phyloP scores from a whole-genome alignment of 371 early-diverging fungal genomes.

The Mucor ambiguus region DNA sequence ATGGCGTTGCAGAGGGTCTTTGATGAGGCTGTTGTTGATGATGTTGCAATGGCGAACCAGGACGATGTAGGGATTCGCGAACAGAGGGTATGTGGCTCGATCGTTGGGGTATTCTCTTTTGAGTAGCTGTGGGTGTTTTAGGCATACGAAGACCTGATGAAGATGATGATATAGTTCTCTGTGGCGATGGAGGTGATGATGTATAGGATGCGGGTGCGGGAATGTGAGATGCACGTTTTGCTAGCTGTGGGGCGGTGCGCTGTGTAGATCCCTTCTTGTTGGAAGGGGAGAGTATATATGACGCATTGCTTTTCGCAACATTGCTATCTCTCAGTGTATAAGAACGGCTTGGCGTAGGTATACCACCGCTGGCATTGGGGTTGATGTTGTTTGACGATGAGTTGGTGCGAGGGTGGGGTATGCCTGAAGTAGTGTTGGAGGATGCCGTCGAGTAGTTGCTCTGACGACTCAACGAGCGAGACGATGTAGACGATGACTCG shows the following conservation, averaged over 20 bases:
- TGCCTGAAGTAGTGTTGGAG: constrained; percentile 30
- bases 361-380: constrained; percentile 9
- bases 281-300: constrained; percentile 6
- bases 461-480: constrained; percentile 41
- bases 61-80: constrained; percentile 20
- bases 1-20: constrained; percentile 13
- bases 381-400: not conserved
- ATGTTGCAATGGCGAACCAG: constrained; percentile 13
- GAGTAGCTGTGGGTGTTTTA: not conserved
- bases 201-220: constrained; percentile 37
- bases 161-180: constrained; percentile 29
- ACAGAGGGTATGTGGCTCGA: constrained; percentile 45
- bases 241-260: constrained; percentile 27
- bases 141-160: constrained; percentile 19
- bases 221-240: constrained; percentile 52
- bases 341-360: constrained; percentile 27
- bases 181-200: constrained; percentile 33
- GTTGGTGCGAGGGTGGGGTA: constrained; percentile 25
- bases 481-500: constrained; percentile 46
- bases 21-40: not conserved
- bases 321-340: constrained; percentile 18
- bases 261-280: constrained; percentile 13
- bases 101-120: constrained; percentile 25
- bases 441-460: constrained; percentile 46
- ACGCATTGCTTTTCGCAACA: not conserved